Evolutionary conservation across 2,329 filamentous ascomycete species (phyloP), one percentile per base, ranked within the genome.

Genomic region (Curvularia spicifera): DNA sequence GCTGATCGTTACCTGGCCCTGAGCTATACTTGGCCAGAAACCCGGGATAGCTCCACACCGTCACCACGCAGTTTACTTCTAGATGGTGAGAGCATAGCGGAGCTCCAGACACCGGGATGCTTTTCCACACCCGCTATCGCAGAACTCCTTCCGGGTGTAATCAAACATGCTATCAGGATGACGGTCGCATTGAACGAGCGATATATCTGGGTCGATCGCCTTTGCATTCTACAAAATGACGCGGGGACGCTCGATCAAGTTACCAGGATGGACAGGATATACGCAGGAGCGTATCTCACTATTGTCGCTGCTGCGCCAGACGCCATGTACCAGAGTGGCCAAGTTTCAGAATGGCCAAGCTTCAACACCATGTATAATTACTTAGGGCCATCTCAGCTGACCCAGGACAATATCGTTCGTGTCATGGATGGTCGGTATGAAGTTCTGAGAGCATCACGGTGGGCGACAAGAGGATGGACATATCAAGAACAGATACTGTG

Each of bases 401-500:
- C 10, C 40, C 10, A 26, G 22, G 40, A 15, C 24, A 22, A 43
- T 9, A 24, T 43, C 13, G 22, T 24, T 9, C 40, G 40, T 43
- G 12, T 20, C 20, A 43, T 43, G 40, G 40, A 43, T 13, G 20
- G 22, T 24, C 40, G 40, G 15, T 43, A 43, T 15, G 20, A 43
- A 10, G 6, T 13, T 24, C 22, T 43, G 8, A 13, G 40, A 43
- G 20, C 4, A 43, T 43, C 40, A 12, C 40, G 40, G 20, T 43
- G 40, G 40, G 40, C 40, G 40, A 43, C 40, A 43, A 43, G 40
- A 43, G 40, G 40, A 26, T 43, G 40, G 40, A 43, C 40, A 7
- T 43, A 24, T 24, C 40, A 43, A 26, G 40, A 43, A 2, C 40
- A 43, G 12, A 43, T 43, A 13, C 40, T 43, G 12, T 43, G 40